Conservation (phyloP, 2,329 filamentous ascomycete species). For the Claviceps citrina region DNA sequence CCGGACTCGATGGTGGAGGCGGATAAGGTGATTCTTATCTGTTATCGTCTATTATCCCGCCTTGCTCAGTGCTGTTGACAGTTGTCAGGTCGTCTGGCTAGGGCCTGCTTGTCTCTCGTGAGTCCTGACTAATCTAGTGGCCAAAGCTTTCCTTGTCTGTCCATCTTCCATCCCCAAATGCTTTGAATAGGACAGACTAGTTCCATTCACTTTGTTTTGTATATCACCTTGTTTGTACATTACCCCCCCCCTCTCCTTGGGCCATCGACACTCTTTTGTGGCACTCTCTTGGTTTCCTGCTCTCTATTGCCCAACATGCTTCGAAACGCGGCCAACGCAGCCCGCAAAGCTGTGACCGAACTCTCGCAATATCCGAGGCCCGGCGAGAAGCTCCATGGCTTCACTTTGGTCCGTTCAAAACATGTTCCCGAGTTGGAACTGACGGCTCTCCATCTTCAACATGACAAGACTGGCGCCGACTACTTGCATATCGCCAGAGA, state of each 20-base stretch:
- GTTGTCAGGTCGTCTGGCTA: too few relatives aligned
- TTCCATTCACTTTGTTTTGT: not conserved
- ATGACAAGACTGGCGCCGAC: conserved; percentile 90
- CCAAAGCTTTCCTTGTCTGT: not conserved
- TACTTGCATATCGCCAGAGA: conserved; percentile 91
- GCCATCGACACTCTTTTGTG: too few relatives aligned
- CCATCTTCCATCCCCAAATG: not conserved
- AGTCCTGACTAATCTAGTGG: too few relatives aligned
- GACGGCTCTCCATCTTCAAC: conserved; percentile 76
- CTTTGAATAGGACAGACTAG: not conserved
- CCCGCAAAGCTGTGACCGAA: conserved; percentile 55
- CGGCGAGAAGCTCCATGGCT: conserved; percentile 81
- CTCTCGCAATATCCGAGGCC: conserved; percentile 59
- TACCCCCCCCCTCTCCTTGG: too few relatives aligned
- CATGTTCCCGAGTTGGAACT: conserved; percentile 89
- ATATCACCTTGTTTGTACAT: not conserved
- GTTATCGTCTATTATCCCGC: too few relatives aligned
- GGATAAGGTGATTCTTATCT: too few relatives aligned
- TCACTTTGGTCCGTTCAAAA: conserved; percentile 77
- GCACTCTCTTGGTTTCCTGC: not conserved
- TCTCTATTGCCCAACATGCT: conserved; percentile 25
- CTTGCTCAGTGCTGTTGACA: too few relatives aligned
- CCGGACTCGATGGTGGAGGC: too few relatives aligned
- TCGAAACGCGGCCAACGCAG: conserved; percentile 35
- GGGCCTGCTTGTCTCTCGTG: too few relatives aligned